Base-by-base conservation (phyloP, 805 yeast genomes). In the Candida morakotiae region DNA sequence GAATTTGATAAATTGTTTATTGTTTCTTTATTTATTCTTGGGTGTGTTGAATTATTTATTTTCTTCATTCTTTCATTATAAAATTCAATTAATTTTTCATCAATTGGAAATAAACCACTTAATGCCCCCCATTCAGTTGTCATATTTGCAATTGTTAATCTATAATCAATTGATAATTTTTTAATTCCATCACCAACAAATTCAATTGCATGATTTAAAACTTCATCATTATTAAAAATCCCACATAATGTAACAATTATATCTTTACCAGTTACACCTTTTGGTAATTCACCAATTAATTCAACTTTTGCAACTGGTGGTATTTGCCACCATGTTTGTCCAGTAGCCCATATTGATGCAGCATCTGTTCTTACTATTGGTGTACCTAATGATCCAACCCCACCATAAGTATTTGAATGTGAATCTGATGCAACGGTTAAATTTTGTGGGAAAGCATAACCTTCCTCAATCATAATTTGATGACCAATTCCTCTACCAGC, bases 321-420 rank as follows among this genome's bases (percentile, higher is more conserved):
- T 38, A 93, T 87, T 75, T 94, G 98, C 98, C 98, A 93, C 99
- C 99, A 93, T 3, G 98, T 93, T 66, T 88, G 95, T 28, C 98
- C 98, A 0, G 99, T 93, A 9, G 99, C 98, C 99, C 99, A 93
- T 47, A 93, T 91, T 8, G 97, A 79, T 3, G 99, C 99, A 16
- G 98, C 98, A 63, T 93, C 99, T 0, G 99, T 93, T 63, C 99
- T 78, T 39, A 93, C 99, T 38, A 93, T 84, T 8, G 99, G 98
- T 2, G 98, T 94, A 36, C 99, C 99, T 40, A 93, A 68, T 16
- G 95, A 71, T 14, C 98, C 98, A 33, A 93, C 71, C 55, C 99
- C 99, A 49, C 99, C 98, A 56, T 93, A 93, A 25, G 96, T 93
- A 60, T 93, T 93, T 9, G 97, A 88, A 61, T 93, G 99, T 4